Evolutionary conservation across 1,284 basidiomycete genomes (phyloP).

Genomic region (Trichosporon sp.): DNA sequence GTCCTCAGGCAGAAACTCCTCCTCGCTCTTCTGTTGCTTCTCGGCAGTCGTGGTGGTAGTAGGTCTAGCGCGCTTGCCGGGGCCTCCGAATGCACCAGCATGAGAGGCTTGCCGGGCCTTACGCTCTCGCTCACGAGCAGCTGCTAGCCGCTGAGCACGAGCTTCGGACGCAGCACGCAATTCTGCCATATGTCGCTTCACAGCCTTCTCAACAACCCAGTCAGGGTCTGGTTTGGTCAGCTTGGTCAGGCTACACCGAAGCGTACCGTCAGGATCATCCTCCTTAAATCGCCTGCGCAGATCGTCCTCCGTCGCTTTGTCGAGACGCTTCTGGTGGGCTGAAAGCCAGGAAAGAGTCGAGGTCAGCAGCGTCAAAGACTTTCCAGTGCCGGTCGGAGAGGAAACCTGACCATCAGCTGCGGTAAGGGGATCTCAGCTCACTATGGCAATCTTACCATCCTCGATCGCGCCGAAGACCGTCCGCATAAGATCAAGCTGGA

Average conservation of each 20-base stretch:
- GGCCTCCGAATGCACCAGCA: slow-evolving; percentile 19
- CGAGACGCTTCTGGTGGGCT: slow-evolving; percentile 42
- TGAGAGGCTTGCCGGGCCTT: slow-evolving; percentile 43
- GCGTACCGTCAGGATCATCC: slow-evolving; percentile 40
- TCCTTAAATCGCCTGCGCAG: slow-evolving; percentile 29
- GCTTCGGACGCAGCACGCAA: slow-evolving; percentile 62
- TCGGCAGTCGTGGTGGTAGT: background rate
- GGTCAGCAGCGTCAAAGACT: slow-evolving; percentile 77
- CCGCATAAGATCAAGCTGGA: slow-evolving; percentile 83
- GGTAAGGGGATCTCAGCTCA: slow-evolving; percentile 7
- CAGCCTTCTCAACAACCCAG: slow-evolving; percentile 75
- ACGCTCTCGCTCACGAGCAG: slow-evolving; percentile 61
- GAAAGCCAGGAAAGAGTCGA: slow-evolving; percentile 72
- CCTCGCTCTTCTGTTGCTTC: slow-evolving; percentile 48
- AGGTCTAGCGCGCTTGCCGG: slow-evolving; percentile 8
- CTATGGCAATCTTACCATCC: slow-evolving; percentile 62
- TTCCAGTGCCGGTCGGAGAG: slow-evolving; percentile 84
- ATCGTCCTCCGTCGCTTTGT: slow-evolving; percentile 23
- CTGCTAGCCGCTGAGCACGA: slow-evolving; percentile 57
- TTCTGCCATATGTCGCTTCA: slow-evolving; percentile 59
- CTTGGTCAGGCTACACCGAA: background rate
- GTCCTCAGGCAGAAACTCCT: slow-evolving; percentile 61
- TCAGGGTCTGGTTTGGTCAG: slow-evolving; percentile 54
- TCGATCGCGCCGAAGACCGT: slow-evolving; percentile 81
- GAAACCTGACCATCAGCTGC: slow-evolving; percentile 52